These are phyloP conservation scores for Amoeboaphelidium occidentale DNA, from an alignment of 371 early-diverging fungal species.

Conservation along the genomic window DNA sequence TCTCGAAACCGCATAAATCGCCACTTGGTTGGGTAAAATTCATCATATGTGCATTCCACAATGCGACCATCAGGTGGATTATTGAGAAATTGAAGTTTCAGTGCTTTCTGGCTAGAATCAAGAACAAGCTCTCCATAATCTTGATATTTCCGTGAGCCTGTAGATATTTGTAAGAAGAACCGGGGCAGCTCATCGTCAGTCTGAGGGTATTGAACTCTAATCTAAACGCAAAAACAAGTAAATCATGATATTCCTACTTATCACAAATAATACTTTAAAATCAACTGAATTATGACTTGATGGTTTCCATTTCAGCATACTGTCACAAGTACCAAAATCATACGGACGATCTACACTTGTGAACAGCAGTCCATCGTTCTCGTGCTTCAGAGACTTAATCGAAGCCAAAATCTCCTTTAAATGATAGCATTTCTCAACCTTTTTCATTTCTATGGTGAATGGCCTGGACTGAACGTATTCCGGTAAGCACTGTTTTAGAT, in stretches of 20 bases:
- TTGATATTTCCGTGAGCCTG: too few relatives aligned
- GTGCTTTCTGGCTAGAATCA: not conserved
- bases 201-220: not conserved
- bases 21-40: not conserved
- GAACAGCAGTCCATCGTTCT: not conserved
- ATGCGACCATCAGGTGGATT: not conserved
- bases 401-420: too few relatives aligned
- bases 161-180: too few relatives aligned
- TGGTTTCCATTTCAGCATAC: not conserved
- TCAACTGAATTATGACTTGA: not conserved
- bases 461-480: too few relatives aligned
- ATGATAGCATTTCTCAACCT: too few relatives aligned
- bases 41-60: not conserved
- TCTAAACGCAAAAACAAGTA: not conserved
- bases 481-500: not conserved
- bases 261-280: too few relatives aligned
- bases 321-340: not conserved
- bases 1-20: not conserved
- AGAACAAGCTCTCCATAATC: not conserved
- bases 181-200: not conserved
- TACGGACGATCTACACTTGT: not conserved
- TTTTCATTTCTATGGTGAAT: too few relatives aligned
- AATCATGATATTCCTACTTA: too few relatives aligned
- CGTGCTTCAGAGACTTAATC: not conserved
- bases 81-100: not conserved